Conservation (phyloP, 257 asterid species). For the Orobanche coerulescens region DNA sequence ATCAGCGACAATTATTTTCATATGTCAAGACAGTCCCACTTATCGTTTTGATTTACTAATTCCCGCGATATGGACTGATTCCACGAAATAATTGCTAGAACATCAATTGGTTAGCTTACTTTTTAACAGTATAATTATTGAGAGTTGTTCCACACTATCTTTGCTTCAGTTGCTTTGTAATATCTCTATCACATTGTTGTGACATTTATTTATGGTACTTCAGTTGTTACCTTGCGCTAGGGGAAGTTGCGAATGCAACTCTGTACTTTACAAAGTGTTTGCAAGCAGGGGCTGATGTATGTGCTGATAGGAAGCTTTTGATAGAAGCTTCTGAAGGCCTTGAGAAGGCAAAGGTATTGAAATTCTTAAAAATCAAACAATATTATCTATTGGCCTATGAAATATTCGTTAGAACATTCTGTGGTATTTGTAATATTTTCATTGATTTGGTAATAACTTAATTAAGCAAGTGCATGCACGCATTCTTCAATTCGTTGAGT, state of each 20-base stretch:
- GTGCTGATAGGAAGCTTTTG: conserved; percentile 63
- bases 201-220: conserved; percentile 16
- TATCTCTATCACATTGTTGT: conserved; percentile 14
- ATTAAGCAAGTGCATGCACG: not conserved
- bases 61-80: not conserved
- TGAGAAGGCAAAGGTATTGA: conserved; percentile 63
- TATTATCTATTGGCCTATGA: conserved; percentile 3
- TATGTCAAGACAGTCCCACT: not conserved
- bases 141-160: not conserved
- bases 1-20: not conserved
- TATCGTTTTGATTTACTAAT: not conserved
- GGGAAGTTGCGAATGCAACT: conserved; percentile 79
- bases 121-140: conserved; percentile 14
- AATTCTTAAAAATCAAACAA: not conserved
- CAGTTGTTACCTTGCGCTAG: conserved; percentile 93
- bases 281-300: conserved; percentile 65
- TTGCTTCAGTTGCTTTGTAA: not conserved
- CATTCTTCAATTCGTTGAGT: not conserved
- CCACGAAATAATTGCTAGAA: not conserved
- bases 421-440: conserved; percentile 9
- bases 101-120: not conserved
- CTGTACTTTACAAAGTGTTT: conserved; percentile 66
- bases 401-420: conserved; percentile 3
- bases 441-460: conserved; percentile 2
- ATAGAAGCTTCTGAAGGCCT: conserved; percentile 91